Conservation (phyloP, 352 stramenopile genomes). For the Ophiocytium majus region DNA sequence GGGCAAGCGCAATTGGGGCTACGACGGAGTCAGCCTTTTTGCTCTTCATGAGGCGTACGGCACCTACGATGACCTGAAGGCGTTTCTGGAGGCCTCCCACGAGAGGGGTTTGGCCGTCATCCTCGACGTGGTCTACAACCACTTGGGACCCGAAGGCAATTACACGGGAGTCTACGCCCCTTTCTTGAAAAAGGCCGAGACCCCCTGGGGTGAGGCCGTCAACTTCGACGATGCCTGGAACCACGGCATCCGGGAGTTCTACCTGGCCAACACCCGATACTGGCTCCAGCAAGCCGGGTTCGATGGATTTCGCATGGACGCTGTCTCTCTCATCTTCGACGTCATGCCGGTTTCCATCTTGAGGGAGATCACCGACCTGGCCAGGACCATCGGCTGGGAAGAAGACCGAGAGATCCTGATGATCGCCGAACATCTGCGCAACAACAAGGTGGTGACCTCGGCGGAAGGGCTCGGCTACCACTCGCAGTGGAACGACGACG, state of each 20-base stretch:
- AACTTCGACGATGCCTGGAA: not conserved
- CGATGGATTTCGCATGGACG: not conserved
- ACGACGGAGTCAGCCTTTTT: not conserved
- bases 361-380: not conserved
- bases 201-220: not conserved
- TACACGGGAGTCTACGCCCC: not conserved
- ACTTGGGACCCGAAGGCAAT: not conserved
- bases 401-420: not conserved
- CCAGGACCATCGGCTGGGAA: not conserved
- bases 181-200: not conserved
- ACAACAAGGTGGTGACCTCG: not conserved
- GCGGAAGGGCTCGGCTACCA: not conserved
- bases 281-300: not conserved
- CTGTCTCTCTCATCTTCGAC: not conserved
- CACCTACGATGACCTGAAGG: not conserved
- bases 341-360: not conserved
- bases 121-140: conserved; percentile 11
- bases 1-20: not conserved
- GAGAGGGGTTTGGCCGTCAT: not conserved
- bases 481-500: not conserved
- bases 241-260: not conserved
- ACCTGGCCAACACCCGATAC: not conserved
- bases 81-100: not conserved
- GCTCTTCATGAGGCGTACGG: not conserved
- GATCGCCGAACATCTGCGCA: not conserved